phyloP scores from a whole-genome alignment of 352 stramenopile genomes.

The Globisporangium okanoganense region DNA sequence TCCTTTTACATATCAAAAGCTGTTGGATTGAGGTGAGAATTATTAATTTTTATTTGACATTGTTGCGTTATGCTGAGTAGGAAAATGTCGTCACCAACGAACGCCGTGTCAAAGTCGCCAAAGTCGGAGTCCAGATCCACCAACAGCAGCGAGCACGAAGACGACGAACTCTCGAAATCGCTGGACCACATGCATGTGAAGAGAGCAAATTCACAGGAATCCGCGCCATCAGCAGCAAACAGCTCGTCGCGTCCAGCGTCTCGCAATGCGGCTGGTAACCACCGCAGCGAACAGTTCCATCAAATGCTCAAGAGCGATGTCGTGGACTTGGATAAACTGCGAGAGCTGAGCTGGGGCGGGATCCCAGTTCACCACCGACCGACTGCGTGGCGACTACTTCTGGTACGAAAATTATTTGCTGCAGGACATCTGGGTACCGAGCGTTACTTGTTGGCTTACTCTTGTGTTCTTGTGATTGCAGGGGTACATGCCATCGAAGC shows the following conservation, averaged over 20 bases:
- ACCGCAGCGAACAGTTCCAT: slow-evolving; percentile 74
- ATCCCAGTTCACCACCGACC: slow-evolving; percentile 82
- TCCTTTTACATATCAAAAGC: not conserved
- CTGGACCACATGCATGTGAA: slow-evolving; percentile 19
- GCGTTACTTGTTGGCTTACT: not conserved
- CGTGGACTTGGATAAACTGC: slow-evolving; percentile 89
- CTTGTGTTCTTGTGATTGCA: slow-evolving; percentile 12
- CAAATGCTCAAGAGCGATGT: slow-evolving; percentile 64
- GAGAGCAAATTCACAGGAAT: slow-evolving; percentile 8
- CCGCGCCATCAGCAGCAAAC: not conserved
- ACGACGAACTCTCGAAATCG: slow-evolving; percentile 23
- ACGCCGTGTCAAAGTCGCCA: slow-evolving; percentile 14
- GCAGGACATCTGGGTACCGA: not conserved
- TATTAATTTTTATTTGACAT: not conserved
- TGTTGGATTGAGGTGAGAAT: not conserved
- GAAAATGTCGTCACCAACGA: slow-evolving; percentile 29
- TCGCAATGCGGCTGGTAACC: slow-evolving; percentile 61
- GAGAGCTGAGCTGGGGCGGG: slow-evolving; percentile 90
- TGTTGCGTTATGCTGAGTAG: slow-evolving; percentile 11
- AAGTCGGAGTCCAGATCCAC: not conserved
- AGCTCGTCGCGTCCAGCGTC: slow-evolving; percentile 23
- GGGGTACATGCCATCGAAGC: slow-evolving; percentile 96
- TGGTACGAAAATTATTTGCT: slow-evolving; percentile 48
- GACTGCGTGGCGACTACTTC: slow-evolving; percentile 95
- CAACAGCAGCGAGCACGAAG: slow-evolving; percentile 16